Base-by-base conservation (phyloP, 2,329 filamentous ascomycete genomes). In the Daldinia eschscholtzii region DNA sequence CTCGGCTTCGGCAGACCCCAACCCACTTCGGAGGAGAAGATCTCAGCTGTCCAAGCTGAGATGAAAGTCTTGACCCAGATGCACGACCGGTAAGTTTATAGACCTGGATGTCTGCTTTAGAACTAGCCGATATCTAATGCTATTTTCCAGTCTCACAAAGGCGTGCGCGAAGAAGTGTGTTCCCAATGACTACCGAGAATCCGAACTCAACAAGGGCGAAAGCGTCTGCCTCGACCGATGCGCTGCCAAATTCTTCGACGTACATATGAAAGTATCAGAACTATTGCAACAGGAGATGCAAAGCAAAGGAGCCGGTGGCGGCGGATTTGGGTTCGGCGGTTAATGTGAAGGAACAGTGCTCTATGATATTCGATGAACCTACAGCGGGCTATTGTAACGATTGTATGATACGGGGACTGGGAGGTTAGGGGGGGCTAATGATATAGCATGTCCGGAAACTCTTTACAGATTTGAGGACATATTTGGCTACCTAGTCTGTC, bases 191-290 rank as follows among this genome's bases (percentile, higher is more conserved):
- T 99, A 98, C 89, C 93, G 94, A 81, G 96, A 99, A 85, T 90
- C 89, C 81, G 95, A 99, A 76, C 90, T 99, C 78, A 97, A 98
- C 89, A 99, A 99, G 86, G 97, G 94, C 87, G 96, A 99, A 84
- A 94, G 92, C 75, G 96, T 99, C 76, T 99, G 97, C 85, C 90
- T 99, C 76, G 96, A 99, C 85, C 93, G 96, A 78, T 99, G 97
- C 84, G 93, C 97, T 65, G 88, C 92, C 79, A 99, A 99, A 86
- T 99, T 98, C 86, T 98, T 99, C 84, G 95, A 98, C 76, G 94
- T 97, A 78, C 97, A 97, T 82, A 90, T 97, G 86, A 98, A 98
- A 86, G 93, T 98, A 67, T 95, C 92, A 77, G 94, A 98, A 84
- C 93, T 97, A 84, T 94, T 98, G 90, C 94, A 98, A 84, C 89